Base-by-base conservation (phyloP, 352 stramenopile genomes). In the Aphanomyces euteiches region DNA sequence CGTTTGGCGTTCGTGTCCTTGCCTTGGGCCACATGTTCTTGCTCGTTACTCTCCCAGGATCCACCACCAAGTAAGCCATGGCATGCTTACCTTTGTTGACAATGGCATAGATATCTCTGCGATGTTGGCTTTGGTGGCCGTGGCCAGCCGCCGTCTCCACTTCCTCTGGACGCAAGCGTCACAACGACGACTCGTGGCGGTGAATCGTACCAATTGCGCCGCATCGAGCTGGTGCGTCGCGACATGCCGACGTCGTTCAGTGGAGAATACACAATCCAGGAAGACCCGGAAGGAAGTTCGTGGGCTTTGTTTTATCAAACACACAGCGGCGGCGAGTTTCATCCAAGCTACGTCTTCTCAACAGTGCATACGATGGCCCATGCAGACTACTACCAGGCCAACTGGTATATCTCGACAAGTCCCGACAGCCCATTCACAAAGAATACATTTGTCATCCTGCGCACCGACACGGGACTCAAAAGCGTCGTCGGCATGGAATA, bases 51-150 rank as follows among this genome's bases (percentile, higher is more conserved):
- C 19, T 41, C 41, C 28, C 28, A 28, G 28, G 28, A 28, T 28
- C 28, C 28, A 28, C 28, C 28, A 28, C 28, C 28, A 28, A 28
- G 28, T 28, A 28, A 28, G 28, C 28, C 28, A 28, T 28, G 28
- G 2, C 28, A 28, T 28, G 28, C 28, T 28, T 28, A 28, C 28
- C 28, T 28, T 28, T 28, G 19, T 47, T 40, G 28, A 41, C 41
- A 47, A 38, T 36, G n/a, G 34, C 19, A 69, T 3, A 41, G 47
- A 21, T 70, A 61, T 34, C 39, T 70, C 4, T 70, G 64, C 39
- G 64, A 70, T 21, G 64, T 70, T 0, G 64, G 64, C 8, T 70
- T 70, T 61, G 64, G 64, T 17, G 64, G 47, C 7, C 34, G 64
- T 8, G 64, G 64, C 6, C n/a, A 70, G 40, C 47, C 64, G 3